A percentile compares a stretch with the other conserved stretches of the same genome.
Evolutionary conservation across 2,329 filamentous ascomycete genomes (phyloP).

Genomic region (Tothia fuscella): DNA sequence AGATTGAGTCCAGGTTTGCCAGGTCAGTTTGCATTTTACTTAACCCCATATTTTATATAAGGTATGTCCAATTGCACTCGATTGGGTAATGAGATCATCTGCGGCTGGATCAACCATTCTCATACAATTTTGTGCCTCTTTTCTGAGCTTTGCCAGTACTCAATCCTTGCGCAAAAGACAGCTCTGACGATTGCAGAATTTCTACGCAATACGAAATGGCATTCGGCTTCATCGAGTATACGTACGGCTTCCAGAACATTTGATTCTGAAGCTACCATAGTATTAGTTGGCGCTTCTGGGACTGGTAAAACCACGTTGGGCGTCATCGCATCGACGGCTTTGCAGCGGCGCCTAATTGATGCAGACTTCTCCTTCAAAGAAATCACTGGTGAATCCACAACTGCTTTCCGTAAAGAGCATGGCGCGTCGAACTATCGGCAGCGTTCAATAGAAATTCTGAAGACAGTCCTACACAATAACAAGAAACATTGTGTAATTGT

Average conservation of each 20-base stretch:
- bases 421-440: conserved; percentile 51
- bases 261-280: conserved; percentile 52
- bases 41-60: too few relatives aligned
- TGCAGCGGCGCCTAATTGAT: conserved; percentile 56
- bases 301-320: conserved; percentile 66
- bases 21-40: too few relatives aligned
- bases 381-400: conserved; percentile 47
- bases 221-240: not conserved
- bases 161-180: too few relatives aligned
- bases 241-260: conserved; percentile 38
- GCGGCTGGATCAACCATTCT: too few relatives aligned
- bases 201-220: too few relatives aligned
- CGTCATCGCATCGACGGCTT: conserved; percentile 61
- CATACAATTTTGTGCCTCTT: too few relatives aligned
- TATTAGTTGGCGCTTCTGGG: conserved; percentile 61
- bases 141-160: too few relatives aligned
- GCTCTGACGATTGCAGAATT: too few relatives aligned
- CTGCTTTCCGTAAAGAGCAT: conserved; percentile 50
- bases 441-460: conserved; percentile 51
- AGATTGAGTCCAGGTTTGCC: too few relatives aligned
- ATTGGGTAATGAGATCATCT: too few relatives aligned
- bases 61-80: too few relatives aligned
- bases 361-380: conserved; percentile 57
- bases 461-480: conserved; percentile 47
- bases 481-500: conserved; percentile 54